phyloP scores from a whole-genome alignment of 2,329 filamentous ascomycete genomes.

The Gremmenia infestans region DNA sequence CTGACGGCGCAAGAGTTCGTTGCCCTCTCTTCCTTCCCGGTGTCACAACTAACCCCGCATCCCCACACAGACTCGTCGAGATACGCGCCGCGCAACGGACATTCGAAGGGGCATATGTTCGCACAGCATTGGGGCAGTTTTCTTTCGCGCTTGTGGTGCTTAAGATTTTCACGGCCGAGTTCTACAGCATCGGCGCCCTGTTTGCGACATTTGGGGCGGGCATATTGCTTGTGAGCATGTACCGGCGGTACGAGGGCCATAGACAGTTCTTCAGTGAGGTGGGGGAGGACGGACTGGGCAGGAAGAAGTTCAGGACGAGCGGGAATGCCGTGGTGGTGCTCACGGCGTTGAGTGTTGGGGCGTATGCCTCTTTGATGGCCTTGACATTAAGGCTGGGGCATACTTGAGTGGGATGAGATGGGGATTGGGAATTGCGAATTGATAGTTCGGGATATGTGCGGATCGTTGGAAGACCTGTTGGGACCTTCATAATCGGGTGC shows the following conservation, averaged over 20 bases:
- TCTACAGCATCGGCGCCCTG: slow-evolving; percentile 93
- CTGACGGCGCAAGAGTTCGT: slow-evolving; percentile 66
- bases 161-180: slow-evolving; percentile 94
- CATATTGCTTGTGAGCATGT: slow-evolving; percentile 75
- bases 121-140: slow-evolving; percentile 91
- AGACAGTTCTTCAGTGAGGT: slow-evolving; percentile 76
- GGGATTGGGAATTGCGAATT: neutral
- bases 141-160: slow-evolving; percentile 91
- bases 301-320: slow-evolving; percentile 57
- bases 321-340: slow-evolving; percentile 58
- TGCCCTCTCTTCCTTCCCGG: neutral
- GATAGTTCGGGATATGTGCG: neutral
- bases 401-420: neutral
- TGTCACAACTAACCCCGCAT: neutral
- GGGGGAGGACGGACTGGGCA: slow-evolving; percentile 36
- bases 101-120: slow-evolving; percentile 94
- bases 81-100: slow-evolving; percentile 92
- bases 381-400: slow-evolving; percentile 42
- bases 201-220: slow-evolving; percentile 89
- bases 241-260: slow-evolving; percentile 87
- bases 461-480: neutral
- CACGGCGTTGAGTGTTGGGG: slow-evolving; percentile 50
- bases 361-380: slow-evolving; percentile 53
- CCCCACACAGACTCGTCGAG: slow-evolving; percentile 63
- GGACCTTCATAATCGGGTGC: neutral